These are phyloP conservation scores for Mortierella sp. DNA, from an alignment of 371 early-diverging fungal species.

Conservation along the genomic window DNA sequence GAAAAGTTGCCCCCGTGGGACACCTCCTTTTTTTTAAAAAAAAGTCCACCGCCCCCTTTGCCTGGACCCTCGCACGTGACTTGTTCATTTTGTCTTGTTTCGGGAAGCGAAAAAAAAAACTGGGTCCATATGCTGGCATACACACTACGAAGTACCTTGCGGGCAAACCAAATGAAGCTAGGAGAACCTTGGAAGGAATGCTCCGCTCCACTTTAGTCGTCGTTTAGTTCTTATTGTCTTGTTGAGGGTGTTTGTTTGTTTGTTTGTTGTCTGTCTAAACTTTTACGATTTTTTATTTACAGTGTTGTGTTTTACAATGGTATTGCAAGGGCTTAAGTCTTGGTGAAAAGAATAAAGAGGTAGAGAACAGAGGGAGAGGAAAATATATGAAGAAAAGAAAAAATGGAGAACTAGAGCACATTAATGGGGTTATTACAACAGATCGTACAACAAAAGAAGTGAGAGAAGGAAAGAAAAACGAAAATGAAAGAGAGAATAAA, in stretches of 20 bases:
- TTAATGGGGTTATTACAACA: slow-evolving; percentile 1
- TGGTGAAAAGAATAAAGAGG: neutral
- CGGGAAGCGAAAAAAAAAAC: neutral
- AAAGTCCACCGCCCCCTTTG: neutral
- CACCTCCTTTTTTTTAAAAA: neutral
- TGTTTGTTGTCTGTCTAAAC: neutral
- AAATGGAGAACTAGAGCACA: neutral
- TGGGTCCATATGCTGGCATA: neutral
- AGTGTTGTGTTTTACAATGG: slow-evolving; percentile 2
- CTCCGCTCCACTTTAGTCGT: neutral
- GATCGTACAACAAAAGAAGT: neutral
- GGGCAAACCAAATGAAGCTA: neutral
- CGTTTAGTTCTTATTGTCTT: neutral
- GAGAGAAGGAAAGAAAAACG: slow-evolving; percentile 9
- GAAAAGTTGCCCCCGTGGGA: slow-evolving; percentile 3
- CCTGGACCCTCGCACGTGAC: neutral
- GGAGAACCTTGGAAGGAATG: neutral
- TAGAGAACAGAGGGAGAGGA: neutral
- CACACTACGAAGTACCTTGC: neutral
- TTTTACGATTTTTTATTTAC: slow-evolving; percentile 1
- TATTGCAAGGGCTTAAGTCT: no score
- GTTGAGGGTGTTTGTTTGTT: neutral
- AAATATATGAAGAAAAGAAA: neutral
- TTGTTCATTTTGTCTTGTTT: neutral
- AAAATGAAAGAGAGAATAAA: slow-evolving; percentile 6